phyloP scores from a whole-genome alignment of 257 asterid genomes.

The Ballota nigra region DNA sequence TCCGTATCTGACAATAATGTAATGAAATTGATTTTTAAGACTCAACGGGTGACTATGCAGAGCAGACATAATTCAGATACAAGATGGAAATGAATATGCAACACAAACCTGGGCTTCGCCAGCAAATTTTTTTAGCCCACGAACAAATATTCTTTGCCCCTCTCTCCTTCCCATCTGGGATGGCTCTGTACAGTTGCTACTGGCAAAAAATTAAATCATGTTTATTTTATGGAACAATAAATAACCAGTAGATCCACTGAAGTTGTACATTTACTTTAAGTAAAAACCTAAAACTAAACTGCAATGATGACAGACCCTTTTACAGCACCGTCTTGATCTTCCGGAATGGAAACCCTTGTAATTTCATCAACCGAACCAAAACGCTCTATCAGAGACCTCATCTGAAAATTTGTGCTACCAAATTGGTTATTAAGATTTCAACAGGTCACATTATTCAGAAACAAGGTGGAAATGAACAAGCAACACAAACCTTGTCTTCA shows the following conservation, averaged over 20 bases:
- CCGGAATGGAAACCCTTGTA: slow-evolving; percentile 53
- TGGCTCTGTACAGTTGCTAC: slow-evolving; percentile 34
- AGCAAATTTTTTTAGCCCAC: slow-evolving; percentile 54
- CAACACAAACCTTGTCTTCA: slow-evolving; percentile 45
- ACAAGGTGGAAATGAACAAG: not conserved
- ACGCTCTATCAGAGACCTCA: slow-evolving; percentile 54
- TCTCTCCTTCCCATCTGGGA: slow-evolving; percentile 45
- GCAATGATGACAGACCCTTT: slow-evolving; percentile 50
- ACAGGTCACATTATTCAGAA: not conserved
- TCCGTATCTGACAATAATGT: slow-evolving; percentile 50
- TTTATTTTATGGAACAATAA: not conserved
- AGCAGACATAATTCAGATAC: not conserved
- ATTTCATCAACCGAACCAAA: slow-evolving; percentile 76
- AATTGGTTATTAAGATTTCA: not conserved
- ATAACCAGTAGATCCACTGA: not conserved
- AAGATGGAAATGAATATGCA: not conserved
- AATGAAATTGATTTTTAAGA: not conserved
- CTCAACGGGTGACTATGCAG: not conserved
- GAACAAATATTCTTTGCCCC: slow-evolving; percentile 53
- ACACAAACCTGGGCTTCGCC: slow-evolving; percentile 52
- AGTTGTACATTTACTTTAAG: not conserved
- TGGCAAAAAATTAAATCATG: slow-evolving; percentile 2
- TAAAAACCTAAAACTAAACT: not conserved
- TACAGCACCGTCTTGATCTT: slow-evolving; percentile 48
- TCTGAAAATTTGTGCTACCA: slow-evolving; percentile 33